These are phyloP conservation scores for Meira miltonrushii DNA, from an alignment of 1,284 basidiomycete genomes.

Conservation along the genomic window DNA sequence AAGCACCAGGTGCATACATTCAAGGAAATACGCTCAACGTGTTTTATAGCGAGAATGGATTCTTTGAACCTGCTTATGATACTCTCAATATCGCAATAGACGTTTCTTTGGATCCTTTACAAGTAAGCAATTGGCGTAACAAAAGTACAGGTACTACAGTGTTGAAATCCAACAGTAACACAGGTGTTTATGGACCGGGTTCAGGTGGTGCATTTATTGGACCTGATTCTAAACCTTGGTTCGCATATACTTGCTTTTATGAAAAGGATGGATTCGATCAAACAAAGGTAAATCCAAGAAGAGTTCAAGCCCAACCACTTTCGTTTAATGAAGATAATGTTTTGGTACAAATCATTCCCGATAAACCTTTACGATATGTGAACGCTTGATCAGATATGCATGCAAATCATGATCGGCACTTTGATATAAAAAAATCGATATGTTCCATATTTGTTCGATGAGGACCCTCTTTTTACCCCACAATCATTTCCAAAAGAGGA, in stretches of 20 bases:
- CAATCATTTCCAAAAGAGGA: too few species aligned
- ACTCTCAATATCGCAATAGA: too few species aligned
- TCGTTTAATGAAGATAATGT: background rate
- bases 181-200: constrained; percentile 6
- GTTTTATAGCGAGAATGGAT: constrained; percentile 7
- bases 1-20: constrained; percentile 1
- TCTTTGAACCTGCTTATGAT: too few species aligned
- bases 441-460: too few species aligned
- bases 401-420: too few species aligned
- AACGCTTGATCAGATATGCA: too few species aligned
- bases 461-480: too few species aligned
- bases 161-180: background rate
- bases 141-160: background rate
- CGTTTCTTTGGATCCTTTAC: too few species aligned
- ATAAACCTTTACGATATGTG: too few species aligned
- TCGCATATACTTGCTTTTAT: constrained; percentile 8
- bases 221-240: background rate
- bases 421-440: too few species aligned
- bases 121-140: too few species aligned
- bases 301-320: background rate
- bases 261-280: background rate
- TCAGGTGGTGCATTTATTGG: background rate
- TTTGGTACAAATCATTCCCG: background rate
- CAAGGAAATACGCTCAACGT: background rate
- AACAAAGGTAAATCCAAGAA: background rate